A percentile compares a stretch with the other conserved stretches of the same genome.
These are phyloP conservation scores for Pichia sp. DNA, from an alignment of 1,139 yeast species.

Conservation along the genomic window DNA sequence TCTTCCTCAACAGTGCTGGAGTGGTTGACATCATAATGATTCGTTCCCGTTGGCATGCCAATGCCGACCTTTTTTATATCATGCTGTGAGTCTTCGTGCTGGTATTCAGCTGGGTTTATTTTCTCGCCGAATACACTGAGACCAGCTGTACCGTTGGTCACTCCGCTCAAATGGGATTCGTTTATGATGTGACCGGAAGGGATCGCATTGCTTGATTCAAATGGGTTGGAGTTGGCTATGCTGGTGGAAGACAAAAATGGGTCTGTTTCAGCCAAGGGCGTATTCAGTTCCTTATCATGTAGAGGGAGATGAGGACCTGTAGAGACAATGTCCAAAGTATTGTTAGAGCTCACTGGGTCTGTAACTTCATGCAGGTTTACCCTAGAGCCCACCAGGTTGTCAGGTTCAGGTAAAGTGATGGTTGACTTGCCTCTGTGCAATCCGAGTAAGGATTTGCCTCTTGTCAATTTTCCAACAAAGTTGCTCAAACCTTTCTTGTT, in stretches of 20 bases:
- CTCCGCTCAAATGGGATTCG: slow-evolving; percentile 12
- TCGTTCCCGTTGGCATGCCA: slow-evolving; percentile 1
- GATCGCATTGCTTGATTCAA: neutral
- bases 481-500: slow-evolving; percentile 12
- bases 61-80: neutral
- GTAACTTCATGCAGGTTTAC: neutral
- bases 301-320: slow-evolving; percentile 2
- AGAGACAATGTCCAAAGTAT: slow-evolving; percentile 4
- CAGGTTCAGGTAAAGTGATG: slow-evolving; percentile 2
- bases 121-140: slow-evolving; percentile 17
- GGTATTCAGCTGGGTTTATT: slow-evolving; percentile 10
- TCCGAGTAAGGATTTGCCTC: slow-evolving; percentile 26
- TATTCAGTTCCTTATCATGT: neutral
- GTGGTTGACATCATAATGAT: neutral
- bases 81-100: neutral
- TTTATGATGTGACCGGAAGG: slow-evolving; percentile 9
- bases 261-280: neutral
- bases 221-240: slow-evolving; percentile 5
- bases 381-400: neutral
- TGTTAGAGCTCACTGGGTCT: neutral
- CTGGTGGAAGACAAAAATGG: slow-evolving; percentile 8
- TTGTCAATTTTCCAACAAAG: slow-evolving; percentile 14
- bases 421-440: slow-evolving; percentile 13
- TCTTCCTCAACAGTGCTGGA: slow-evolving; percentile 4
- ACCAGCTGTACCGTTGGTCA: slow-evolving; percentile 15